phyloP scores from a whole-genome alignment of 306 rosid species.

The Cicer judaicum region DNA sequence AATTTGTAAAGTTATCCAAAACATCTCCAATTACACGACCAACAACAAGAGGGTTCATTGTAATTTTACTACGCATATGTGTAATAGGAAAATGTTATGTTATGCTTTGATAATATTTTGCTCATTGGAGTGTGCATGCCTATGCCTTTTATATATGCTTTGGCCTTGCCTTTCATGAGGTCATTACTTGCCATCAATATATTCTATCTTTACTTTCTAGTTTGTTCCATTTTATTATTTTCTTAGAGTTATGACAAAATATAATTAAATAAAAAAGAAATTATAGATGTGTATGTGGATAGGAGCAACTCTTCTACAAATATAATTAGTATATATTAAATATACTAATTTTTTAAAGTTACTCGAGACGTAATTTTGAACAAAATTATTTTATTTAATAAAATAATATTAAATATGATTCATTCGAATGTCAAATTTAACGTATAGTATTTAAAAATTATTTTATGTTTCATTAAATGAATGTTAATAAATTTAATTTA shows the following conservation, averaged over 20 bases:
- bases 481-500: too few relatives aligned
- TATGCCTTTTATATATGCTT: constrained; percentile 6
- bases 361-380: too few relatives aligned
- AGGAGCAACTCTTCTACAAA: background rate
- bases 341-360: too few relatives aligned
- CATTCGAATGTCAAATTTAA: too few relatives aligned
- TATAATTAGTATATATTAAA: background rate
- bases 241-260: background rate
- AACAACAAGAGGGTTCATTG: constrained; percentile 42
- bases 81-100: background rate
- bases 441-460: too few relatives aligned
- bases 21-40: constrained; percentile 53
- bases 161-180: constrained; percentile 2
- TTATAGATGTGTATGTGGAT: background rate
- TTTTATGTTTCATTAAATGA: too few relatives aligned
- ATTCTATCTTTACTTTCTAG: background rate
- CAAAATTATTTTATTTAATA: too few relatives aligned
- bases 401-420: too few relatives aligned
- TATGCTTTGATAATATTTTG: constrained; percentile 1
- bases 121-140: background rate
- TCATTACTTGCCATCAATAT: background rate
- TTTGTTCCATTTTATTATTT: background rate
- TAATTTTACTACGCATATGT: background rate
- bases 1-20: constrained; percentile 36
- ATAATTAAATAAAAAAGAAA: background rate